A percentile compares a stretch with the other conserved stretches of the same genome.
These are phyloP conservation scores for Colletotrichum tanaceti DNA, from an alignment of 2,329 filamentous ascomycete species.

Conservation along the genomic window DNA sequence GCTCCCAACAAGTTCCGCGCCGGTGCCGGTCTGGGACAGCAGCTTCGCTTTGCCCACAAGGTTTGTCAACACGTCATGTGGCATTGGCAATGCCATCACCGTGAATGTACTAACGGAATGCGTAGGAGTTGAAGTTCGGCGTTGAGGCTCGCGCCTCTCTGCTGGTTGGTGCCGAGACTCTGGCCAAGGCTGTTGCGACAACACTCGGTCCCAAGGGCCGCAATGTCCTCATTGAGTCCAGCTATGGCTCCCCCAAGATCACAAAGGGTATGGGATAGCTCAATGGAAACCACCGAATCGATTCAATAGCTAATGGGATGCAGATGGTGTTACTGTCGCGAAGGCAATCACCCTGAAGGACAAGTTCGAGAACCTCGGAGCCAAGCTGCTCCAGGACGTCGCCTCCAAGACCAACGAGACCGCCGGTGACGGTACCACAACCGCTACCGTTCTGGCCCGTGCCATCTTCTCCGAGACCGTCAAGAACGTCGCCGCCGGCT, in stretches of 20 bases:
- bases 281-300: neutral
- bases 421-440: constrained; percentile 98
- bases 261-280: constrained; percentile 81
- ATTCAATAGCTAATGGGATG: constrained; percentile 43
- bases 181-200: constrained; percentile 94
- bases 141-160: constrained; percentile 92
- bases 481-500: constrained; percentile 99
- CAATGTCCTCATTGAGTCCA: constrained; percentile 98
- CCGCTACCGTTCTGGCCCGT: constrained; percentile 94
- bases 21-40: constrained; percentile 77
- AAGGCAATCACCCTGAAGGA: constrained; percentile 94
- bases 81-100: constrained; percentile 40
- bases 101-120: constrained; percentile 46
- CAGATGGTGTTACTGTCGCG: constrained; percentile 89
- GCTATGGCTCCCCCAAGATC: constrained; percentile 99
- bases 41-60: constrained; percentile 98
- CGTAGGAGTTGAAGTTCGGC: constrained; percentile 95
- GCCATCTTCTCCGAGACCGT: constrained; percentile 99
- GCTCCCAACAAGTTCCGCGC: constrained; percentile 74
- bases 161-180: constrained; percentile 93
- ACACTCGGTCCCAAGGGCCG: constrained; percentile 98
- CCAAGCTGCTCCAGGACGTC: constrained; percentile 95
- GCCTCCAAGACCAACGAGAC: constrained; percentile 99
- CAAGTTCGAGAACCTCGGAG: constrained; percentile 99
- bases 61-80: constrained; percentile 59